phyloP scores from a whole-genome alignment of 1,139 yeast species.

The Suhomyces coccinellae region DNA sequence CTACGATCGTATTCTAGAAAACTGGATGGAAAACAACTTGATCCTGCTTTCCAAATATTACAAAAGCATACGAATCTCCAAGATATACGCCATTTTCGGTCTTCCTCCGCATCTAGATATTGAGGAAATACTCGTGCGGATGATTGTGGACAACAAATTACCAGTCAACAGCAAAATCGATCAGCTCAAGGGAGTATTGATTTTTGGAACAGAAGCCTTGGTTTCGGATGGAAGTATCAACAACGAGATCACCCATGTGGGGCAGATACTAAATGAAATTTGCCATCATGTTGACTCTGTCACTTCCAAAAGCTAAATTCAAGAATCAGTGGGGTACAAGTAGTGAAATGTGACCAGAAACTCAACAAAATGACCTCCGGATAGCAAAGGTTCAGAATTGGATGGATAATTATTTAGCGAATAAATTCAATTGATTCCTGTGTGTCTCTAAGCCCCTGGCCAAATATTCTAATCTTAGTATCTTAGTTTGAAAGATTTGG shows the following conservation, averaged over 20 bases:
- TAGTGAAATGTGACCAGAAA: no score
- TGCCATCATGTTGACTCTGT: constrained; percentile 6
- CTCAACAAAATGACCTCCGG: no score
- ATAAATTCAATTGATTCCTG: no score
- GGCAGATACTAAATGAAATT: constrained; percentile 22
- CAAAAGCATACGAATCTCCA: constrained; percentile 23
- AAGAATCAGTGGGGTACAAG: no score
- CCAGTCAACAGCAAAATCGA: constrained; percentile 34
- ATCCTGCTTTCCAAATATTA: constrained; percentile 32
- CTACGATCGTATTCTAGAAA: constrained; percentile 19
- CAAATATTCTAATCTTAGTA: no score
- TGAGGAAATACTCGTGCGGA: constrained; percentile 30
- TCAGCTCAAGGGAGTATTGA: constrained; percentile 29
- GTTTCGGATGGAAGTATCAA: constrained; percentile 2
- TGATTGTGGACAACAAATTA: constrained; percentile 38
- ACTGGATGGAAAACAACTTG: constrained; percentile 36
- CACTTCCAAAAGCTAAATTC: constrained; percentile 14
- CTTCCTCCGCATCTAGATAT: constrained; percentile 16
- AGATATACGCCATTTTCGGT: constrained; percentile 20
- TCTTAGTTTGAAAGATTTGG: no score
- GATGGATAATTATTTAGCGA: no score
- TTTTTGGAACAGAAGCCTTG: constrained; percentile 24
- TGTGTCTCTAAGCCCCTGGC: no score
- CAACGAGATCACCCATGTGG: constrained; percentile 25
- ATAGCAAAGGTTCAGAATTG: no score